phyloP scores from a whole-genome alignment of 495 filamentous ascomycete species.

The Hypoxylon lienhwacheense region DNA sequence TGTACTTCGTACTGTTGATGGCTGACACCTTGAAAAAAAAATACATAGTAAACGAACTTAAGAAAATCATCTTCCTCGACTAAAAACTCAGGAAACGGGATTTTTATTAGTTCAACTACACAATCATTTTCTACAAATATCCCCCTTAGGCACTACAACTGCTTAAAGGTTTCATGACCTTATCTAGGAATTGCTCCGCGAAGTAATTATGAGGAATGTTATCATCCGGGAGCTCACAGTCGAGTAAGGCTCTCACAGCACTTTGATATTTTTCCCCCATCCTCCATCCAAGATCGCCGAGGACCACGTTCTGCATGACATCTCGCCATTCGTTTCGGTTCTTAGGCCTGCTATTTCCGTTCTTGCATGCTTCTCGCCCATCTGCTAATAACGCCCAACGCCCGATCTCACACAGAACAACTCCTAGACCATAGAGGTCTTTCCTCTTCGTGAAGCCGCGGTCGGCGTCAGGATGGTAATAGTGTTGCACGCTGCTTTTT shows the following conservation, averaged over 20 bases:
- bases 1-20: no score
- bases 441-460: conserved; percentile 13
- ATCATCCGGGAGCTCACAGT: not conserved
- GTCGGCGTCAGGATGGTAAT: conserved; percentile 24
- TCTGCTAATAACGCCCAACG: not conserved
- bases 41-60: no score
- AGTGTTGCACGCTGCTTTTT: no score
- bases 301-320: not conserved
- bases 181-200: not conserved
- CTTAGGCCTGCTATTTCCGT: not conserved
- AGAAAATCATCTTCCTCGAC: no score
- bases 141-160: conserved; percentile 2
- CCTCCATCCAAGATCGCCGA: conserved; percentile 5
- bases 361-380: no score
- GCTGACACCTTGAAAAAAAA: no score
- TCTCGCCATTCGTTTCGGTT: not conserved
- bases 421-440: conserved; percentile 2
- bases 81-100: no score
- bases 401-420: conserved; percentile 8
- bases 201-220: not conserved
- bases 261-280: conserved; percentile 6
- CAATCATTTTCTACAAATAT: no score
- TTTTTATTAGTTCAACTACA: no score
- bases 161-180: conserved; percentile 2
- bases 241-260: not conserved